A percentile compares a stretch with the other conserved stretches of the same genome.
phyloP scores from a whole-genome alignment of 2,329 filamentous ascomycete species.

The Basipetospora chlamydospora region DNA sequence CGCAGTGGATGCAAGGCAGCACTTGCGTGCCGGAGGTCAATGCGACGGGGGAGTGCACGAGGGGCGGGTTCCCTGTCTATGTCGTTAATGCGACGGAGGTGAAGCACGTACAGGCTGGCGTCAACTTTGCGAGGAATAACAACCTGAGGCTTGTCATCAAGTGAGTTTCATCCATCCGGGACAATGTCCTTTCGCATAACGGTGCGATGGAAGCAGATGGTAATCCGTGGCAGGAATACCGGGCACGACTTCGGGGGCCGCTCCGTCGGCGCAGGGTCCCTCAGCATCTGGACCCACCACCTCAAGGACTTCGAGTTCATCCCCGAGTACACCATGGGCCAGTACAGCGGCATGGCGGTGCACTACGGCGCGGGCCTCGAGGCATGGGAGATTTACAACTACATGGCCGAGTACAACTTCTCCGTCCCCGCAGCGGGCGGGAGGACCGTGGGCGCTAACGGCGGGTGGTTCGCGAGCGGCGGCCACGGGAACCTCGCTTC shows the following conservation, averaged over 20 bases:
- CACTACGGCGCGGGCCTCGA: conserved; percentile 39
- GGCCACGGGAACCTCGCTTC: conserved; percentile 31
- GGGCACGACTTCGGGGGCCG: conserved; percentile 34
- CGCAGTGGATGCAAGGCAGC: conserved; percentile 13
- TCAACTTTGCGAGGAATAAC: conserved; percentile 29
- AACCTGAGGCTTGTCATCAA: conserved; percentile 36
- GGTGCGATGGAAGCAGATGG: no score
- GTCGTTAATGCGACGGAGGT: conserved; percentile 25
- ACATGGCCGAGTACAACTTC: conserved; percentile 17
- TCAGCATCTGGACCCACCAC: conserved; percentile 24
- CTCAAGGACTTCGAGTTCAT: conserved; percentile 26
- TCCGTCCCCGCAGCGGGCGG: conserved; percentile 12
- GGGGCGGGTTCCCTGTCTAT: conserved; percentile 28
- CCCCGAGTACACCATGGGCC: conserved; percentile 21
- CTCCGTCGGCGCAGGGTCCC: conserved; percentile 23
- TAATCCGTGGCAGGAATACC: conserved; percentile 31
- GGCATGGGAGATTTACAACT: conserved; percentile 27
- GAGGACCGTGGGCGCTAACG: conserved; percentile 35
- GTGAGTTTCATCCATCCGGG: no score
- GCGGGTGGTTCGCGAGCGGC: conserved; percentile 42
- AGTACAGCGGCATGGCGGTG: conserved; percentile 36
- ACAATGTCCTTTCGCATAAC: neutral
- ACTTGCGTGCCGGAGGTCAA: conserved; percentile 15
- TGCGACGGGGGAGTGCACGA: conserved; percentile 14
- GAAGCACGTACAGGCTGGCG: conserved; percentile 27